A percentile compares a stretch with the other conserved stretches of the same genome.
Evolutionary conservation across 805 yeast species (phyloP).

Genomic region (Scheffersomyces spartinae): DNA sequence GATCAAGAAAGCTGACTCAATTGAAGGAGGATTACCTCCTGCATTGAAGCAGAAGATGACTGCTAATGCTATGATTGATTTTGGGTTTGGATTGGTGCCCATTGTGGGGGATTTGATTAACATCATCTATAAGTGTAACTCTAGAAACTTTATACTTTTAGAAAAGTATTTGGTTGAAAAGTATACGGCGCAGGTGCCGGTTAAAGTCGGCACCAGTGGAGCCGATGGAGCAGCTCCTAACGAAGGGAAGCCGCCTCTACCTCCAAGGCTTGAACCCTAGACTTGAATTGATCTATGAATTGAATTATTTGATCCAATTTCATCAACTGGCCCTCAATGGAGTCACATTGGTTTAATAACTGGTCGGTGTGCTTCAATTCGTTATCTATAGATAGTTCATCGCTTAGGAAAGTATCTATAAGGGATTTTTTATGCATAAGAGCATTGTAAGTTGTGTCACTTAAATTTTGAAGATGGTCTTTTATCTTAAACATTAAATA

Average conservation of each 20-base stretch:
- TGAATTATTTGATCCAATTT: constrained; percentile 40
- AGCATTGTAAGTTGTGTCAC: constrained; percentile 25
- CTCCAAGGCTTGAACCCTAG: constrained; percentile 9
- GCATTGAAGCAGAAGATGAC: constrained; percentile 20
- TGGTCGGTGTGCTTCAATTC: constrained; percentile 29
- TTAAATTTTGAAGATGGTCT: constrained; percentile 39
- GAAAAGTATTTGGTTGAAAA: constrained; percentile 46
- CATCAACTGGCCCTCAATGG: constrained; percentile 38
- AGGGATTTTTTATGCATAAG: constrained; percentile 19
- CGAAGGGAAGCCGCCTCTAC: too few relatives aligned
- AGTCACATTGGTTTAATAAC: constrained; percentile 34
- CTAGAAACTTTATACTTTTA: constrained; percentile 55
- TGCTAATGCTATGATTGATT: constrained; percentile 31
- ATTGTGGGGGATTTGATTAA: constrained; percentile 61
- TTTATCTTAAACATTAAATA: constrained; percentile 51
- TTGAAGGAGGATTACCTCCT: constrained; percentile 28
- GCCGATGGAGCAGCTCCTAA: too few relatives aligned
- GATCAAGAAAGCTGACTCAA: constrained; percentile 17
- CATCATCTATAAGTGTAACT: constrained; percentile 64
- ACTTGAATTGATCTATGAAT: constrained; percentile 15
- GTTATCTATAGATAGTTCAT: constrained; percentile 27
- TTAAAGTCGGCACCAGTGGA: too few relatives aligned
- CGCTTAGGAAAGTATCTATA: constrained; percentile 10
- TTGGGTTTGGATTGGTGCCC: constrained; percentile 63
- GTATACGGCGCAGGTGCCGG: too few relatives aligned